Evolutionary conservation across 2,329 filamentous ascomycete genomes (phyloP).

Genomic region (Chalara sp.): DNA sequence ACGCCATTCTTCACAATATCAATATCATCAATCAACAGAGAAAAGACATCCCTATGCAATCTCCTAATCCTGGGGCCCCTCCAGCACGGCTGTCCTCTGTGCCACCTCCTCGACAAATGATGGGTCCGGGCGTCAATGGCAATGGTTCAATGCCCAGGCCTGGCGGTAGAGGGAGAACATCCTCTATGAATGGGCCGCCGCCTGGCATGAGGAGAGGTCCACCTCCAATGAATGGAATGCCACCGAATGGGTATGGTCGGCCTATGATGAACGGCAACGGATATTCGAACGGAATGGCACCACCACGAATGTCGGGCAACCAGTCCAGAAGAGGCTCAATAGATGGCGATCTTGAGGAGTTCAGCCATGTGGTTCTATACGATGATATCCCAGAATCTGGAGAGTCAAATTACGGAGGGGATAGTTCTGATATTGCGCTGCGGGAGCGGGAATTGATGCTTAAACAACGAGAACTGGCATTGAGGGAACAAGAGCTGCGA

Average conservation of each 20-base stretch:
- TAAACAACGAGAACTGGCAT: conserved; percentile 77
- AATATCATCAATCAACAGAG: conserved; percentile 79
- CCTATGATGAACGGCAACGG: conserved; percentile 45
- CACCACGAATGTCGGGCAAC: conserved; percentile 33
- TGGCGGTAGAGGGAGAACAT: conserved; percentile 10
- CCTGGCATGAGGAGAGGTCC: conserved; percentile 33
- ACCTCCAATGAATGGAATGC: conserved; percentile 37
- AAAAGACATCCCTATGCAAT: conserved; percentile 33
- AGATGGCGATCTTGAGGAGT: conserved; percentile 80
- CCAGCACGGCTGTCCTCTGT: conserved; percentile 48
- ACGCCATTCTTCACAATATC: conserved; percentile 82
- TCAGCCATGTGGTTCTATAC: conserved; percentile 90
- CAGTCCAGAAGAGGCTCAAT: conserved; percentile 73
- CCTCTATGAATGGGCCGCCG: conserved; percentile 28
- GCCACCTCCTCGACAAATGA: conserved; percentile 31
- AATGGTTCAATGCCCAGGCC: conserved; percentile 21
- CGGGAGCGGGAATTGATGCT: conserved; percentile 82
- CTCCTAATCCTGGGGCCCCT: conserved; percentile 27
- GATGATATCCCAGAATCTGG: conserved; percentile 74
- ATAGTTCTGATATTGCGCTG: conserved; percentile 55
- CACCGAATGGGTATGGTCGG: conserved; percentile 35
- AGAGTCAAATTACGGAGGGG: conserved; percentile 42
- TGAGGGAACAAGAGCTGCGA: conserved; percentile 85
- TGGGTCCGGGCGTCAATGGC: conserved; percentile 32
- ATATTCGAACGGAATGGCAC: conserved; percentile 28